A percentile compares a stretch with the other conserved stretches of the same genome.
Conservation (phyloP, 2,329 filamentous ascomycete species). For the Paraphoma sp. region DNA sequence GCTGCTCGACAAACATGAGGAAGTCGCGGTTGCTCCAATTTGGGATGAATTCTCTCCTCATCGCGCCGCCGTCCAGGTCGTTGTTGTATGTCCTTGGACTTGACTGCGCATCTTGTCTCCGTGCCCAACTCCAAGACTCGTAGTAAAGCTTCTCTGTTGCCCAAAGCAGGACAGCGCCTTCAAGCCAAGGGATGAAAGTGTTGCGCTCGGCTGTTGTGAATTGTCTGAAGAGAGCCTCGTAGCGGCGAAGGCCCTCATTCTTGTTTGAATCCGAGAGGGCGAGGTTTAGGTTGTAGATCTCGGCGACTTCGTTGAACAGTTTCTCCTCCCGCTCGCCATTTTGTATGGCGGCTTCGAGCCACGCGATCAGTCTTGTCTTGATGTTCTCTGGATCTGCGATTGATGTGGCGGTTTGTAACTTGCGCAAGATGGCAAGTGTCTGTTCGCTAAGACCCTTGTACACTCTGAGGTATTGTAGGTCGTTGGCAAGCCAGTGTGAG, state of each 20-base stretch:
- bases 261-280: constrained; percentile 23
- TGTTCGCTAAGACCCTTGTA: constrained; percentile 26
- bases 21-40: constrained; percentile 73
- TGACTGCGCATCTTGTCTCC: constrained; percentile 25
- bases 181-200: constrained; percentile 40
- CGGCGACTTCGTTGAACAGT: constrained; percentile 41
- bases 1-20: constrained; percentile 62
- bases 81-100: constrained; percentile 28
- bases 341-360: constrained; percentile 39
- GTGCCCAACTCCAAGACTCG: constrained; percentile 44
- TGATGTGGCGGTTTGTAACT: constrained; percentile 13
- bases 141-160: constrained; percentile 45
- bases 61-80: constrained; percentile 70
- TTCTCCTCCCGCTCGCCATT: constrained; percentile 40
- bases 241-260: constrained; percentile 35
- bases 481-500: constrained; percentile 44
- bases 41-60: constrained; percentile 69
- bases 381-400: constrained; percentile 24
- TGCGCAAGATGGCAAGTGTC: constrained; percentile 15
- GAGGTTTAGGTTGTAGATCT: constrained; percentile 32
- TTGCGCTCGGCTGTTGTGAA: constrained; percentile 10
- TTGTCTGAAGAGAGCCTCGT: constrained; percentile 34
- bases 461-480: constrained; percentile 41
- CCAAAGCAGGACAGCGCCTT: constrained; percentile 42
- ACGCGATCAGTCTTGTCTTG: constrained; percentile 32